Evolutionary conservation across 164 flowering plant species (phyloP).

Genomic region (Vitis amurensis): DNA sequence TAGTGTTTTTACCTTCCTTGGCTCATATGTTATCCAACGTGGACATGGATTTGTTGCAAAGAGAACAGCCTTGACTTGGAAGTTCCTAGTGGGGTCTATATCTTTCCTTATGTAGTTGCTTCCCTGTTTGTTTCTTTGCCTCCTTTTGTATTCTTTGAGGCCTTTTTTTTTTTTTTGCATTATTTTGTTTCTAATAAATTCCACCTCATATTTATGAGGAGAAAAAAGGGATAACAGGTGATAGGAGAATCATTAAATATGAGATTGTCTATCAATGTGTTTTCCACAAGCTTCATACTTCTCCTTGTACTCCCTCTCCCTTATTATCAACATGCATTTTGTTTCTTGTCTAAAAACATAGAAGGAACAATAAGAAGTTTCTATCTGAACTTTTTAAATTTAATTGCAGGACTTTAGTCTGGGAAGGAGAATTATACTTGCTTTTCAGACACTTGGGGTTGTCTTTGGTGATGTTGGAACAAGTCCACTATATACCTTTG

Average conservation of each 20-base stretch:
- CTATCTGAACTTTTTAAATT: conserved; percentile 15
- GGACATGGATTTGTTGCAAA: not conserved
- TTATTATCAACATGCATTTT: not conserved
- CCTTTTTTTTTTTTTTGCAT: not conserved
- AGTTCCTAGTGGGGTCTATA: not conserved
- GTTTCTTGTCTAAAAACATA: not conserved
- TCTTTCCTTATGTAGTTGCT: no score
- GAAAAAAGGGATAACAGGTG: no score
- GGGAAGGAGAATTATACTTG: conserved; percentile 67
- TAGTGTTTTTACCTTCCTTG: not conserved
- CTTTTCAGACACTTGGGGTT: conserved; percentile 90
- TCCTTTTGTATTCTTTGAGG: not conserved
- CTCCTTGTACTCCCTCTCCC: not conserved
- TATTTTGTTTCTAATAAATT: not conserved
- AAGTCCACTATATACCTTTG: conserved; percentile 94
- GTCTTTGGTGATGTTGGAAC: conserved; percentile 99
- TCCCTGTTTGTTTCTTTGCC: not conserved
- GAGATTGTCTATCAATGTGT: no score
- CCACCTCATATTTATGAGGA: not conserved
- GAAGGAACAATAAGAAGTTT: not conserved
- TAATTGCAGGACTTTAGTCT: conserved; percentile 69
- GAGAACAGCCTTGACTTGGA: not conserved
- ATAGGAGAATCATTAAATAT: no score
- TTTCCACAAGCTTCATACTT: no score
- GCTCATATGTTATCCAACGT: not conserved